phyloP scores from a whole-genome alignment of 1,139 yeast genomes.

The Hyphopichia pseudoburtonii region DNA sequence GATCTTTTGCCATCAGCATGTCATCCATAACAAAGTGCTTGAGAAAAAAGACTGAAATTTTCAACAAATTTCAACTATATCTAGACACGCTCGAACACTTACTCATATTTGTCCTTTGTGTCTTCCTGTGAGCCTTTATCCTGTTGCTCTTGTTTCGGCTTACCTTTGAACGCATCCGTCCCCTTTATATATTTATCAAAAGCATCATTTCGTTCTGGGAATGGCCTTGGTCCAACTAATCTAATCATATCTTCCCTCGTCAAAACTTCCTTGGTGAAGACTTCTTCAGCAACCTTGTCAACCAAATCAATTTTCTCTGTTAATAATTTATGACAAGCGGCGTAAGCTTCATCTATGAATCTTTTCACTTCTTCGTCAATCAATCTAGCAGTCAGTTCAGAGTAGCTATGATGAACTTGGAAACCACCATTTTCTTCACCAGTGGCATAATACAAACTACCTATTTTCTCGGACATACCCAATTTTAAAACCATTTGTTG shows the following conservation, averaged over 20 bases:
- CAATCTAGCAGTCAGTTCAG: conserved; percentile 62
- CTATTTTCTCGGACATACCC: conserved; percentile 88
- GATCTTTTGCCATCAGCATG: too few relatives aligned
- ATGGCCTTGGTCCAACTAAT: conserved; percentile 85
- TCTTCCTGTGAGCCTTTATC: too few relatives aligned
- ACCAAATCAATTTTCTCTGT: conserved; percentile 73
- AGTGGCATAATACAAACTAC: conserved; percentile 69
- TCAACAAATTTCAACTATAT: too few relatives aligned
- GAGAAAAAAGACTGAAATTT: too few relatives aligned
- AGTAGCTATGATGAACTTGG: conserved; percentile 66
- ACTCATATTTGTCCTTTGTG: conserved; percentile 22
- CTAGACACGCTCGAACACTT: too few relatives aligned
- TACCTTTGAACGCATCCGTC: conserved; percentile 38
- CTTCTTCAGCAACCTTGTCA: conserved; percentile 81
- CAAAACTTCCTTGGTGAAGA: conserved; percentile 79
- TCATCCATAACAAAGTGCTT: too few relatives aligned
- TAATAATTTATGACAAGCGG: conserved; percentile 64
- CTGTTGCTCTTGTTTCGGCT: conserved; percentile 16
- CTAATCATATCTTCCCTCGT: conserved; percentile 90
- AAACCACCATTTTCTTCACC: conserved; percentile 46
- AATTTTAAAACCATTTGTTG: conserved; percentile 86
- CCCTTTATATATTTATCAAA: conserved; percentile 77
- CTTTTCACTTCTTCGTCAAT: conserved; percentile 85
- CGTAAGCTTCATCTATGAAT: conserved; percentile 77
- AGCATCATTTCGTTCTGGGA: conserved; percentile 87